Base-by-base conservation (phyloP, 2,329 filamentous ascomycete species). In the Pseudomassariella vexata region DNA sequence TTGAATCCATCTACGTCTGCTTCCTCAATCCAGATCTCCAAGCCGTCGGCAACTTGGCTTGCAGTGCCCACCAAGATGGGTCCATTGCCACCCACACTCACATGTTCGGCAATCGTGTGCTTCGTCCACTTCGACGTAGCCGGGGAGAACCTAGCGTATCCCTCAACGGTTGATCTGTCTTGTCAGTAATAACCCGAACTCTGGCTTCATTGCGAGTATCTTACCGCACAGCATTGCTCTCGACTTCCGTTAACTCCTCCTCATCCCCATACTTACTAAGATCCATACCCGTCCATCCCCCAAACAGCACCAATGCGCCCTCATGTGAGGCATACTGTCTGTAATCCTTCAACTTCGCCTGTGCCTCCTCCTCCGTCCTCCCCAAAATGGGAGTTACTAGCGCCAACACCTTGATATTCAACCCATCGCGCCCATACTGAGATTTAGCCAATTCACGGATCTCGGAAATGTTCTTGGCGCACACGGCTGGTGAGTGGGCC, bases 1-100 rank as follows among this genome's bases (percentile, higher is more conserved):
- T 87, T 87, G 56, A 87, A 87, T 0, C 82, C 82, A 48, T 86
- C 82, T 1, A 86, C 70, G 42, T 84, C 82, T 0, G 77, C 79
- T 50, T 84, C 80, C 5, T 62, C 48, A 0, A 85, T 63, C 81
- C 82, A 86, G 1, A 63, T 56, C 55, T 86, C 77, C 35, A 87
- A 63, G 25, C 71, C 68, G 48, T 86, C 80, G 0, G 78, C 82
- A 2, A 85, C 79, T 41, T 76, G 71, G 11, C 65, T 53, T 0
- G 81, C 62, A 0, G 77, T 84, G 0, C 82, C 82, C 0, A 85
- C 75, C 3, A 78, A 54, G 0, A 77, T 68, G 0, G 79, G 73
- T 0, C 80, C 79, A 12, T 83, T 68, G 2, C 82, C 82, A 5
- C 82, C 82, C 9, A 85, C 66, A 24, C 72, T 75, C 30, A 85